These are phyloP conservation scores for Austroboletus festivus DNA, from an alignment of 768 basidiomycete species.

Conservation along the genomic window DNA sequence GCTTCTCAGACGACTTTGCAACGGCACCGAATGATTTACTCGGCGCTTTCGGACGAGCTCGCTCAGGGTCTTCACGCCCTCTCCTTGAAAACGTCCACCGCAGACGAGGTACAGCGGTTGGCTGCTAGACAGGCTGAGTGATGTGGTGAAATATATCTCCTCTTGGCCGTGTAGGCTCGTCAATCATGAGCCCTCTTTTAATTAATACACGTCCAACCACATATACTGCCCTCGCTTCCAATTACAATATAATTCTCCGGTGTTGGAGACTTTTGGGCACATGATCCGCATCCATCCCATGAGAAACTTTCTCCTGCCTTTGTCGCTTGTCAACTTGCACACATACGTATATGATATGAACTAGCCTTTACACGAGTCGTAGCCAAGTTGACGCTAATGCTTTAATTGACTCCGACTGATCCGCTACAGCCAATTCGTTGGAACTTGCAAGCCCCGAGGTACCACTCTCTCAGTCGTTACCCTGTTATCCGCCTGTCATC, in stretches of 20 bases:
- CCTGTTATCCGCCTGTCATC: constrained; percentile 11
- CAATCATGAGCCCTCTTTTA: constrained; percentile 32
- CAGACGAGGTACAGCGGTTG: constrained; percentile 41
- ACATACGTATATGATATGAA: too few relatives aligned
- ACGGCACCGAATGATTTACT: constrained; percentile 77
- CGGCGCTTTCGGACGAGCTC: constrained; percentile 68
- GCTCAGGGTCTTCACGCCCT: constrained; percentile 71
- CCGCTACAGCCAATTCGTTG: constrained; percentile 27
- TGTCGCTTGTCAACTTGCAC: too few relatives aligned
- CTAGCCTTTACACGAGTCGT: too few relatives aligned
- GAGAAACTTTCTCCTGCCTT: too few relatives aligned
- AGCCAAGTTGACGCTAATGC: neutral
- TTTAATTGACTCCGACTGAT: constrained; percentile 25
- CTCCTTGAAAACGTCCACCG: constrained; percentile 71
- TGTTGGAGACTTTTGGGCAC: constrained; percentile 4
- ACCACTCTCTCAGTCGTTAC: constrained; percentile 6
- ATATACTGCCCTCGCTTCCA: constrained; percentile 14
- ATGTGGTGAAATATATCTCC: constrained; percentile 19
- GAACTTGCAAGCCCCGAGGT: too few relatives aligned
- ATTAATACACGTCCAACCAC: constrained; percentile 25
- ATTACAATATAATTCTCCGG: constrained; percentile 21
- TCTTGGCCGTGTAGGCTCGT: constrained; percentile 14
- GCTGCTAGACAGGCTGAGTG: too few relatives aligned
- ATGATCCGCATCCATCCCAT: constrained; percentile 18
- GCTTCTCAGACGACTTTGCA: constrained; percentile 63